Base-by-base conservation (phyloP, 371 early-diverging fungal species). In the Mucor circinelloides region DNA sequence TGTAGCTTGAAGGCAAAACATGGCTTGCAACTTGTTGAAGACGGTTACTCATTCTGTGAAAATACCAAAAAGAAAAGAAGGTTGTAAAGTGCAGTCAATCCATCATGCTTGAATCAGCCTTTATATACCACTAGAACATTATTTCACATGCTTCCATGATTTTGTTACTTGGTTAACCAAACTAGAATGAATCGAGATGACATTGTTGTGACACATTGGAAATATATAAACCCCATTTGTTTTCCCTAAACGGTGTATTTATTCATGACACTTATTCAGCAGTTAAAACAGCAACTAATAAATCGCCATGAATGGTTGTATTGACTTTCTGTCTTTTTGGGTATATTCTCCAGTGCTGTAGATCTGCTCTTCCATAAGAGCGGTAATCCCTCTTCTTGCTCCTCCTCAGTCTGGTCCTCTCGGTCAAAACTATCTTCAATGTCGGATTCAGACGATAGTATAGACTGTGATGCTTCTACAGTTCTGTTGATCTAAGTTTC, bases 21-120 rank as follows among this genome's bases (percentile, higher is more conserved):
- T 68, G 68, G 50, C 25, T 38, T 34, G 68, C 28, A 28, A 68
- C 63, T 58, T 68, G 68, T 58, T 68, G 68, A 58, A 68, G 68
- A 58, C 68, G 63, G 44, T 32, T 56, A 52, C 36, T 36, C 68
- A 69, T 68, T 48, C 28, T 30, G 32, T 28, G 8, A 17, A 40
- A 40, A 17, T 17, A 40, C 17, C 40, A 40, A 17, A 40, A 36
- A 12, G n/a, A 13, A 31, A 46, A 46, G 21, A 46, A 46, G 8
- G 46, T 19, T n/a, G 44, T 44, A 5, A 40, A 17, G 40, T 46
- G 21, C 10, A 46, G 3, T 46, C 0, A n/a, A 8, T 21, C 19
- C 46, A 46, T 9, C 6, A 19, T 21, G 46, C 8, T 2, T 21
- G 46, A 46, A 21, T 46, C 21, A 46, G 21, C 19, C 8, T 46